Base-by-base conservation (phyloP, 2,329 filamentous ascomycete genomes). In the Zymoseptoria brevis region DNA sequence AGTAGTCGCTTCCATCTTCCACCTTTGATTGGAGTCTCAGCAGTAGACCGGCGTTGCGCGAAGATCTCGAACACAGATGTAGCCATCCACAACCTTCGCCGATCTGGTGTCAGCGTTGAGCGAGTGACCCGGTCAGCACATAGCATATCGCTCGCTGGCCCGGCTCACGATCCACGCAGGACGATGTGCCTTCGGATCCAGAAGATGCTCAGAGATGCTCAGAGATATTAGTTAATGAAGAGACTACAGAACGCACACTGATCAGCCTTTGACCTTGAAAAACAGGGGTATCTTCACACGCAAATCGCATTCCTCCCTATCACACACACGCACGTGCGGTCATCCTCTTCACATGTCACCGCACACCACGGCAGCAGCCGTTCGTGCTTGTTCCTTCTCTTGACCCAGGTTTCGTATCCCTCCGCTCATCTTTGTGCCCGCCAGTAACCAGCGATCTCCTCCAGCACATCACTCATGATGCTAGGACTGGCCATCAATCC, bases 361-460 rank as follows among this genome's bases (percentile, higher is more conserved):
- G 13, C 35, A 45, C 35, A 7, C 13, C 35, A 45, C 11, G 16
- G 35, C 35, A 45, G 13, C 35, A 45, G 13, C 5, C 13, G 26
- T 21, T 53, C 19, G 16, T 8, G 9, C 51, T 53, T 21, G 3
- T 13, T 24, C 51, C 51, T 24, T 24, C 19, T 53, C 24, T 53
- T 53, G 9, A 13, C 24, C 13, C 22, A 4, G 5, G 19, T 62
- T 54, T 57, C 45, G 62, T 29, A 24, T 22, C 51, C 56, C 50
- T 16, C 56, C 62, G 2, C 24, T 50, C 57, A 55, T 63, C 54
- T 50, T 29, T 59, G 55, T 11, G 61, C 61, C 50, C 59, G 64
- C 93, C 93, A 97, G 73, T 97, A 94, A 66, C 86, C 86, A 56
- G 89, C 88, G 69, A 99, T 96, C 76, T 99, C 94, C 74, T 90